A percentile compares a stretch with the other conserved stretches of the same genome.
These are phyloP conservation scores for Salvia splendens DNA, from an alignment of 257 asterid species.

Conservation along the genomic window DNA sequence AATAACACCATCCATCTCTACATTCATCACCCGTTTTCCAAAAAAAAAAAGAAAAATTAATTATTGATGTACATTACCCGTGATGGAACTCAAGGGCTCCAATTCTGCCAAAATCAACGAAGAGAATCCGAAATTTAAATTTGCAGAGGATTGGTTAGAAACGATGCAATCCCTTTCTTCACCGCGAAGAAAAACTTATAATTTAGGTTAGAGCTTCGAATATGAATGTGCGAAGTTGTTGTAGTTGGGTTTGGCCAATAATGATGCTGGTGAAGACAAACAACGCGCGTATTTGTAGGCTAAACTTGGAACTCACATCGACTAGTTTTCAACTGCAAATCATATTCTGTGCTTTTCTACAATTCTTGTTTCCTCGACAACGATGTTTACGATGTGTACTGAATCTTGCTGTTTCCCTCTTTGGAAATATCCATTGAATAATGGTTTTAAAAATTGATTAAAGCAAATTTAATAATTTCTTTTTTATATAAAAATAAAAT, in stretches of 20 bases:
- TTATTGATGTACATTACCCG: not conserved
- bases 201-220: not conserved
- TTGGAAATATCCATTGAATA: constrained; percentile 17
- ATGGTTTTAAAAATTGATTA: not conserved
- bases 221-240: constrained; percentile 23
- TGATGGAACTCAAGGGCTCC: not conserved
- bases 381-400: constrained; percentile 2
- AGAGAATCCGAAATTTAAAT: not conserved
- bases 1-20: not conserved
- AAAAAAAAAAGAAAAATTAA: no score
- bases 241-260: constrained; percentile 1
- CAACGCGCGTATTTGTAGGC: constrained; percentile 17
- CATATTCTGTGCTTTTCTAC: constrained; percentile 2
- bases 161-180: constrained; percentile 29
- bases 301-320: not conserved
- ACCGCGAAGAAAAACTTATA: constrained; percentile 2
- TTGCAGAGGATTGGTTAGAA: constrained; percentile 21
- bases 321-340: constrained; percentile 7
- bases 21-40: not conserved
- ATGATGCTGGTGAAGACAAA: not conserved
- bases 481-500: no score
- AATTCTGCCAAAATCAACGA: not conserved
- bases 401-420: not conserved
- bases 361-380: not conserved
- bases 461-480: no score